Evolutionary conservation across 2,329 filamentous ascomycete genomes (phyloP).

Genomic region (Aspergillus sclerotialis): DNA sequence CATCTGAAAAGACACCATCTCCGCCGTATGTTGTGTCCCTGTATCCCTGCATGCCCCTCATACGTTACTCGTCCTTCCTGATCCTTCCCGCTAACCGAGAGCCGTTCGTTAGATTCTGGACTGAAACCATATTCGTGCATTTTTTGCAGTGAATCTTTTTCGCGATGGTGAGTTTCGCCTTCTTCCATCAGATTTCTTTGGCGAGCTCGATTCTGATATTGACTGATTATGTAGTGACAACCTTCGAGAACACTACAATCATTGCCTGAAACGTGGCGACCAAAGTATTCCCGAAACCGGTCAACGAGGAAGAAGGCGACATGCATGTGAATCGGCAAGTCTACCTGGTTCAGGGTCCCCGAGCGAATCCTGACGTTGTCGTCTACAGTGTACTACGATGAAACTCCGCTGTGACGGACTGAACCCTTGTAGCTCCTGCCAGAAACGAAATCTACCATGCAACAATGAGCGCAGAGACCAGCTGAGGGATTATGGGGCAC

Average conservation of each 20-base stretch:
- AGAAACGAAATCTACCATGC: conserved; percentile 36
- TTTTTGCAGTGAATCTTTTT: conserved; percentile 40
- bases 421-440: conserved; percentile 38
- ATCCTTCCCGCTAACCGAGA: conserved; percentile 1
- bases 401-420: conserved; percentile 42
- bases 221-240: conserved; percentile 35
- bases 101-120: conserved; percentile 38
- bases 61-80: not conserved
- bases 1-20: conserved; percentile 43
- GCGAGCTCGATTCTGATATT: not conserved
- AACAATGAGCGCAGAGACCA: conserved; percentile 25
- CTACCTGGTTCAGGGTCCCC: too few species aligned
- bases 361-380: not conserved
- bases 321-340: conserved; percentile 42
- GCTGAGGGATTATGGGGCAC: conserved; percentile 8
- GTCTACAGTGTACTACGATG: conserved; percentile 38
- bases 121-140: conserved; percentile 42
- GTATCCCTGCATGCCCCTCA: conserved; percentile 4
- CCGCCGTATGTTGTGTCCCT: conserved; percentile 31
- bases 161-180: conserved; percentile 33
- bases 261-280: conserved; percentile 36
- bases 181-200: too few species aligned
- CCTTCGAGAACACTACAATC: conserved; percentile 39
- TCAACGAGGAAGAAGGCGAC: conserved; percentile 38
- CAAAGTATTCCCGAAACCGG: conserved; percentile 39